These are phyloP conservation scores for Linnemannia exigua DNA, from an alignment of 192 early-diverging fungal species.

Conservation along the genomic window DNA sequence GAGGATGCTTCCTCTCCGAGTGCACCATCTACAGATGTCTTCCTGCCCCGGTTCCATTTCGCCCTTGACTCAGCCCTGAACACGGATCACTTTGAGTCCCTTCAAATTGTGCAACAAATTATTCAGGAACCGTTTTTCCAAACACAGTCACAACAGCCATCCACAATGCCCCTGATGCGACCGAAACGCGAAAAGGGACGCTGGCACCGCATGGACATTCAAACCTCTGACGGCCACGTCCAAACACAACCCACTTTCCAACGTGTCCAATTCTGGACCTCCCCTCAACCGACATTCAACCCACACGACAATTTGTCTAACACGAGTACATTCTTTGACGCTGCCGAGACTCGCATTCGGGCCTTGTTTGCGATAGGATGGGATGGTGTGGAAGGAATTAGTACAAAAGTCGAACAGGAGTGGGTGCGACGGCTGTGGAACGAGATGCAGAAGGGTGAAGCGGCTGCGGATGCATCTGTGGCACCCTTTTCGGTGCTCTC, in stretches of 20 bases:
- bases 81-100: slow-evolving; percentile 40
- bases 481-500: not conserved
- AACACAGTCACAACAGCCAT: slow-evolving; percentile 6
- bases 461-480: slow-evolving; percentile 10
- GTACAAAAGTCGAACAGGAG: slow-evolving; percentile 24
- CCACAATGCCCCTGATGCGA: not conserved
- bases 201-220: slow-evolving; percentile 43
- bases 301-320: slow-evolving; percentile 28
- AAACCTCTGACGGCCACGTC: slow-evolving; percentile 33
- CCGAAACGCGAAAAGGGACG: slow-evolving; percentile 29
- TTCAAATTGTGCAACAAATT: slow-evolving; percentile 26
- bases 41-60: slow-evolving; percentile 49
- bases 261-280: slow-evolving; percentile 38
- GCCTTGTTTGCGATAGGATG: slow-evolving; percentile 25
- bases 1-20: not conserved
- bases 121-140: not conserved
- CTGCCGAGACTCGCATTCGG: slow-evolving; percentile 21
- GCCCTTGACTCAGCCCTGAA: slow-evolving; percentile 35
- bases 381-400: slow-evolving; percentile 38
- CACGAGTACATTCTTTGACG: slow-evolving; percentile 21
- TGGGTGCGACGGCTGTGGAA: slow-evolving; percentile 35
- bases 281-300: slow-evolving; percentile 21
- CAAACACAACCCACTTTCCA: slow-evolving; percentile 11
- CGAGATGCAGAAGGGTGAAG: slow-evolving; percentile 38
- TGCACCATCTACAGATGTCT: slow-evolving; percentile 36